These are phyloP conservation scores for Aureobasidium sp. DNA, from an alignment of 2,329 filamentous ascomycete genomes.

Conservation along the genomic window DNA sequence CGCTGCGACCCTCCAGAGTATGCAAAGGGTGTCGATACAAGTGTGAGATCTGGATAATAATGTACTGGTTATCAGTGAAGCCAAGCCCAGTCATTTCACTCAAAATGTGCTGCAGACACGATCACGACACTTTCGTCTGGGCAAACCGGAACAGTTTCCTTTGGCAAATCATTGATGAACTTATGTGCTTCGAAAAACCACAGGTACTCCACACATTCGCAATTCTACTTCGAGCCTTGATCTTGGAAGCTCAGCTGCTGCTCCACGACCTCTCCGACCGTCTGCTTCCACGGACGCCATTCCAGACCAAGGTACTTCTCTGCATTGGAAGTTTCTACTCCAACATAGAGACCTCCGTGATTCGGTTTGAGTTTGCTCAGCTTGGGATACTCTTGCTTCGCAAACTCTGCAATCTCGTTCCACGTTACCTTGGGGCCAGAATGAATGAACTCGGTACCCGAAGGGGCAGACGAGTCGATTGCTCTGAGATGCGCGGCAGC, in stretches of 20 bases:
- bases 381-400: slow-evolving; percentile 16
- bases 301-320: not conserved
- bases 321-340: not conserved
- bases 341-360: not conserved
- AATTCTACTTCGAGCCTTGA: not conserved
- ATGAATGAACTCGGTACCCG: slow-evolving; percentile 16
- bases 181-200: not conserved
- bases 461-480: slow-evolving; percentile 11
- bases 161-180: not conserved
- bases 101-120: too few relatives aligned
- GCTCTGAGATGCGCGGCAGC: slow-evolving; percentile 22
- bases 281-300: not conserved
- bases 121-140: not conserved
- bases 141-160: not conserved
- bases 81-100: not conserved
- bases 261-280: not conserved
- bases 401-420: slow-evolving; percentile 16
- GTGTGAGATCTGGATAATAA: not conserved
- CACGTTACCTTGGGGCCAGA: slow-evolving; percentile 15
- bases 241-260: slow-evolving; percentile 1
- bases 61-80: not conserved
- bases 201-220: too few relatives aligned
- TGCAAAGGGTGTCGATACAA: not conserved
- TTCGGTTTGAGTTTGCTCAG: slow-evolving; percentile 13
- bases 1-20: not conserved